Percentiles rank a stretch among this genome's conserved stretches.
phyloP scores from a whole-genome alignment of 1,139 yeast species.

The Scheffersomyces parashehatae region DNA sequence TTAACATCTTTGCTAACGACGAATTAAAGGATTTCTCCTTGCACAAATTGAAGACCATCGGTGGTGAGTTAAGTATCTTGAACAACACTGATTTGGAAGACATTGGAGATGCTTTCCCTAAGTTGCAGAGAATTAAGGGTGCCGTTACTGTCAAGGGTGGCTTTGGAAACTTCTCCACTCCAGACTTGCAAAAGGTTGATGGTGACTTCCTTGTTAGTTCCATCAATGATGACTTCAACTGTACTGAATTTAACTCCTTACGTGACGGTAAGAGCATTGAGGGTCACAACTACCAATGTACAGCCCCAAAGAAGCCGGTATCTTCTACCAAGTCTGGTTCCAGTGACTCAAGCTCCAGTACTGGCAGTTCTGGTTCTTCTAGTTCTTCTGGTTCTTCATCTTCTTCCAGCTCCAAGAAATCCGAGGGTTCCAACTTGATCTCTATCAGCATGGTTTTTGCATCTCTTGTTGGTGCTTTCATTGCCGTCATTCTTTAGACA shows the following conservation, averaged over 20 bases:
- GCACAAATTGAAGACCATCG: conserved; percentile 33
- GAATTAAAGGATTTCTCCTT: conserved; percentile 34
- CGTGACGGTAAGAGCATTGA: conserved; percentile 35
- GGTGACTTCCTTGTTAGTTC: conserved; percentile 45
- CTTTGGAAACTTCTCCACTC: conserved; percentile 41
- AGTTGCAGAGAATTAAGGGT: conserved; percentile 40
- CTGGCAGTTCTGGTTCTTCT: conserved; percentile 14
- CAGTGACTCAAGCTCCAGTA: conserved; percentile 12
- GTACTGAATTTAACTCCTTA: conserved; percentile 36
- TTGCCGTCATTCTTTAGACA: conserved; percentile 20
- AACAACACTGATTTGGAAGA: conserved; percentile 45
- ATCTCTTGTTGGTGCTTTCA: conserved; percentile 19
- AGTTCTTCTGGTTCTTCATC: conserved; percentile 10
- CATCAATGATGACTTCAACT: conserved; percentile 41
- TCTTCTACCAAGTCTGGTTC: conserved; percentile 12
- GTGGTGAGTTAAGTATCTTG: conserved; percentile 45
- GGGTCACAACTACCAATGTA: conserved; percentile 49
- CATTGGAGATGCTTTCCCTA: conserved; percentile 30
- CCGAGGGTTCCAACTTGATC: conserved; percentile 17
- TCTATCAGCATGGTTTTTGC: conserved; percentile 16
- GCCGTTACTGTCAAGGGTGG: conserved; percentile 45
- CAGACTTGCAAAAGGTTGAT: conserved; percentile 38
- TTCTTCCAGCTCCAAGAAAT: conserved; percentile 20
- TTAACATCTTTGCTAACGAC: conserved; percentile 46
- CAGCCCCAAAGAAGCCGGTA: conserved; percentile 29